Conservation (phyloP, 345 rosid species). For the Alliaria petiolata region DNA sequence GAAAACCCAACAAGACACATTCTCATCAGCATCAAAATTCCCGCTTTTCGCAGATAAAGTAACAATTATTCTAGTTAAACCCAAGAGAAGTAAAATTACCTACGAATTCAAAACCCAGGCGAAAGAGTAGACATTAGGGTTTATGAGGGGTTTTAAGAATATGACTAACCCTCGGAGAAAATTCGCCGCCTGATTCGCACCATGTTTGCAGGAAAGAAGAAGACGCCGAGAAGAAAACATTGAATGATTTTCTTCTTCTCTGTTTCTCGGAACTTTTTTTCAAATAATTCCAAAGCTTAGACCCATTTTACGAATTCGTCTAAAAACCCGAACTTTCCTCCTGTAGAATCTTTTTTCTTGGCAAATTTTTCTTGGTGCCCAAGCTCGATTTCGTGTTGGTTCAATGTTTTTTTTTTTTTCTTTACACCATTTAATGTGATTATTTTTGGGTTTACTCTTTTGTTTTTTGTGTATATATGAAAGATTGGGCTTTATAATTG, state of each 20-base stretch:
- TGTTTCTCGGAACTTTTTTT: not conserved
- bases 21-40: not conserved
- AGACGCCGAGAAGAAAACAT: constrained; percentile 48
- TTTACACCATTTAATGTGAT: not conserved
- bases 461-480: not conserved
- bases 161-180: constrained; percentile 37
- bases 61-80: not conserved
- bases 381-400: constrained; percentile 6
- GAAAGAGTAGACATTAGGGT: constrained; percentile 13
- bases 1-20: not conserved
- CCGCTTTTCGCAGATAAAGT: not conserved
- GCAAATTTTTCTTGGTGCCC: constrained; percentile 7
- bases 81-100: not conserved
- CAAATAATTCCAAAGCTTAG: not conserved
- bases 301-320: not conserved
- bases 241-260: not conserved
- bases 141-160: constrained; percentile 4
- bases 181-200: constrained; percentile 25
- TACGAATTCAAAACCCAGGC: not conserved
- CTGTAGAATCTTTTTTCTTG: not conserved
- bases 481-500: not conserved
- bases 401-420: not conserved
- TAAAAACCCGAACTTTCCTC: not conserved
- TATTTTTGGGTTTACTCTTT: not conserved
- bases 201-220: constrained; percentile 38